Conservation (phyloP, 345 rosid genomes). For the Syzygium aromaticum region DNA sequence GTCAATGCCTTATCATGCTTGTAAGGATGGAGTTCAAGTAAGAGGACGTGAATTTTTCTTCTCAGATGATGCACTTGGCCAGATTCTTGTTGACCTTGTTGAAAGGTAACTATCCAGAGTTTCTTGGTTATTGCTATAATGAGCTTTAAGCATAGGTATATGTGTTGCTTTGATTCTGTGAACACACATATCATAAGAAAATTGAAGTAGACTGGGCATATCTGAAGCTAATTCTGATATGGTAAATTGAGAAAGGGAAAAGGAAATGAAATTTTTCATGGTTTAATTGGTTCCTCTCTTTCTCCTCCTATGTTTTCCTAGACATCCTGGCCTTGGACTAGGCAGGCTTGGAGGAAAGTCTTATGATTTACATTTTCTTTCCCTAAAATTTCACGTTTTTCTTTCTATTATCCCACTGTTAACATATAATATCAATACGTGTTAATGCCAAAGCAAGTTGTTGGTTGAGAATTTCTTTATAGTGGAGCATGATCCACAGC, state of each 20-base stretch:
- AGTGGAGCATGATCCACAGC: not conserved
- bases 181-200: not conserved
- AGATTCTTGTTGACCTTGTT: constrained; percentile 53
- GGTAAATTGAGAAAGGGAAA: not conserved
- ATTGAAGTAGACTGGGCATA: not conserved
- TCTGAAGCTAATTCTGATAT: not conserved
- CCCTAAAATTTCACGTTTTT: not conserved
- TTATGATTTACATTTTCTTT: not conserved
- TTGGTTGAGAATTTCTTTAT: not conserved
- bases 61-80: constrained; percentile 54
- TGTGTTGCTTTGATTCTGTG: not conserved
- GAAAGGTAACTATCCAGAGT: constrained; percentile 49
- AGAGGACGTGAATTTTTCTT: constrained; percentile 37
- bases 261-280: not conserved
- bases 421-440: not conserved
- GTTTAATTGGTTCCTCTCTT: not conserved
- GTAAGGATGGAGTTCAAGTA: constrained; percentile 32
- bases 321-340: not conserved
- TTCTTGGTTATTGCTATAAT: not conserved
- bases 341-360: not conserved
- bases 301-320: not conserved
- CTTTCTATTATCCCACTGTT: not conserved
- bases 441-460: not conserved
- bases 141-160: not conserved
- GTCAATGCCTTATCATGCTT: constrained; percentile 41